Evolutionary conservation across 371 early-diverging fungal genomes (phyloP), one percentile per base, ranked within the genome.

Genomic region (Mucor mucedo): DNA sequence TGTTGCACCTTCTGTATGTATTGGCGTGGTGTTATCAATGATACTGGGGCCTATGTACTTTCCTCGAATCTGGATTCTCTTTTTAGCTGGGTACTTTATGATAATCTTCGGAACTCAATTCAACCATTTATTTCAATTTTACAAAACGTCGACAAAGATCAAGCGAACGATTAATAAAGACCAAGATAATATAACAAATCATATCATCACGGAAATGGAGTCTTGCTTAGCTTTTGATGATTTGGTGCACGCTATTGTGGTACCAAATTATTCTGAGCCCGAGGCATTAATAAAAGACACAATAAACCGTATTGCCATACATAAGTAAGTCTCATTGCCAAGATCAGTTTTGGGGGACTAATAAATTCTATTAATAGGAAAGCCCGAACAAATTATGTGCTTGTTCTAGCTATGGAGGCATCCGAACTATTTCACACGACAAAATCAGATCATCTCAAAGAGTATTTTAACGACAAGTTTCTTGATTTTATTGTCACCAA

Each of bases 361-460:
- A 35, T 35, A 8, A 8, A 35, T 14, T n/a, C 4, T 14, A 13
- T 41, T 11, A 29, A 32, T 55, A 79, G 80, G 53, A 69, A 74
- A 29, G 78, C 81, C 28, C 60, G 60, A 42, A 76, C 71, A 9
- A 60, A 76, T 55, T 85, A 83, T 67, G 72, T 80, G 42, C 77
- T 90, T 32, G 71, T 88, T 44, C 69, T 90, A 10, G 93, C 91
- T 33, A 93, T 93, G 93, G 93, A 93, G 69, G 84, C 79, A 21
- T 73, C 84, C 30, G 93, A 93, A 75, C 14, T 45, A 10, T 84
- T 79, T 9, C 61, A 74, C 55, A 75, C 71, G 55, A 60, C 61
- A 35, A 93, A 91, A 72, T 89, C 89, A 11, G 72, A 72, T 39
- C 64, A 62, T 16, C 69, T 93, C 10, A 59, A 75, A 48, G 63